phyloP scores from a whole-genome alignment of 2,329 filamentous ascomycete genomes.

The Penicillium hesseltinei region DNA sequence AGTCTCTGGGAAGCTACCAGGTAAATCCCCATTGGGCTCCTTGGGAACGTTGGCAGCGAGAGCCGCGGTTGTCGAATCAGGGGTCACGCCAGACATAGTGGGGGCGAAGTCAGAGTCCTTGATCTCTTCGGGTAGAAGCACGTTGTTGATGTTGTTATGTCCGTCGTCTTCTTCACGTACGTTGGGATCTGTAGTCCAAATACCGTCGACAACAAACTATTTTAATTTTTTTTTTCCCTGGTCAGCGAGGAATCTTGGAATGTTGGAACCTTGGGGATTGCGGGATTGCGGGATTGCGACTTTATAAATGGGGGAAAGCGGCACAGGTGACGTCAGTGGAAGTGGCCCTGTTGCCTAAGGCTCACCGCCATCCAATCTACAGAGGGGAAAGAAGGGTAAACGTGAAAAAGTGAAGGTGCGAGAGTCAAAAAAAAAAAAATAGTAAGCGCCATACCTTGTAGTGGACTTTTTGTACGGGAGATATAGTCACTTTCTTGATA shows the following conservation, averaged over 20 bases:
- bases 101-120: constrained; percentile 24
- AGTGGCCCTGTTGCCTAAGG: constrained; percentile 15
- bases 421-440: neutral
- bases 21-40: constrained; percentile 51
- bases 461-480: constrained; percentile 69
- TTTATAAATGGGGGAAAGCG: constrained; percentile 11
- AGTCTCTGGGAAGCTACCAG: constrained; percentile 71
- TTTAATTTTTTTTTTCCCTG: neutral
- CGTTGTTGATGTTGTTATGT: constrained; percentile 87
- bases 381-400: neutral
- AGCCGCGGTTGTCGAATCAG: constrained; percentile 68
- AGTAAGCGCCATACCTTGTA: constrained; percentile 74
- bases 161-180: constrained; percentile 80
- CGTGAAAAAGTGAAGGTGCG: neutral
- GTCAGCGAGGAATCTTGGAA: constrained; percentile 10
- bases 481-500: constrained; percentile 75
- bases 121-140: constrained; percentile 74
- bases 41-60: constrained; percentile 58
- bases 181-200: constrained; percentile 79
- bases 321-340: constrained; percentile 24
- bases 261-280: neutral
- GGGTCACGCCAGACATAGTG: constrained; percentile 61
- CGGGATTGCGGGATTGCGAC: constrained; percentile 14
- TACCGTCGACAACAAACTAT: constrained; percentile 92
- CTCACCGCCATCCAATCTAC: constrained; percentile 23